phyloP scores from a whole-genome alignment of 306 rosid genomes.

The Vigna nakashimae region DNA sequence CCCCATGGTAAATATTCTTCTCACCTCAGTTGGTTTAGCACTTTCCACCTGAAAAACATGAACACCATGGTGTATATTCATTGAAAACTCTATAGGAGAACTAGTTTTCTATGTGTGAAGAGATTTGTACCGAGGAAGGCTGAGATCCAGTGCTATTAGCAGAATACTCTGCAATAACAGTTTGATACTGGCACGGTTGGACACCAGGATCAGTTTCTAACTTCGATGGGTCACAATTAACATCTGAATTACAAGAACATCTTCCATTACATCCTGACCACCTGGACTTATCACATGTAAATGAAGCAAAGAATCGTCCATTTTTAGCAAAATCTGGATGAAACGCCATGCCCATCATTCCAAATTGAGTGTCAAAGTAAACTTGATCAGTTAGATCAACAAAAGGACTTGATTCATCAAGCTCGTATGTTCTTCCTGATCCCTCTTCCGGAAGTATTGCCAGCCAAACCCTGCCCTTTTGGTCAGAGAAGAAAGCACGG shows the following conservation, averaged over 20 bases:
- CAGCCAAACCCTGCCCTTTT: slow-evolving; percentile 84
- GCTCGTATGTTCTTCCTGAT: slow-evolving; percentile 61
- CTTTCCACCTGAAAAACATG: slow-evolving; percentile 70
- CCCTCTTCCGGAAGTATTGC: slow-evolving; percentile 80
- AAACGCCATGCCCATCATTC: slow-evolving; percentile 97
- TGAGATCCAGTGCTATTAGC: slow-evolving; percentile 69
- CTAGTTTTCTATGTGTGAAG: slow-evolving; percentile 12
- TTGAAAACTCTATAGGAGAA: slow-evolving; percentile 29
- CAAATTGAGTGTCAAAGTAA: slow-evolving; percentile 72
- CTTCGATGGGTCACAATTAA: slow-evolving; percentile 93
- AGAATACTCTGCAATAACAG: slow-evolving; percentile 82
- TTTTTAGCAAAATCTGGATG: slow-evolving; percentile 82
- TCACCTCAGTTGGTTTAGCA: slow-evolving; percentile 87
- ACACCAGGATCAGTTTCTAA: slow-evolving; percentile 64
- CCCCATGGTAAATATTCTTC: slow-evolving; percentile 95
- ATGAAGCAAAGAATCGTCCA: slow-evolving; percentile 93
- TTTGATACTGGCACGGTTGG: slow-evolving; percentile 88
- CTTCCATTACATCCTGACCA: slow-evolving; percentile 93
- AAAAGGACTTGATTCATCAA: slow-evolving; percentile 83
- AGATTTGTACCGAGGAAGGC: slow-evolving; percentile 73
- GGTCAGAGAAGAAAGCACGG: slow-evolving; percentile 86
- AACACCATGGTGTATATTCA: slow-evolving; percentile 1
- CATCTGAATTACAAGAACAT: slow-evolving; percentile 94
- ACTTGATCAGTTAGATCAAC: slow-evolving; percentile 88
- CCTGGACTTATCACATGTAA: slow-evolving; percentile 85